phyloP scores from a whole-genome alignment of 1,139 yeast genomes.

The Hanseniaspora uvarum region DNA sequence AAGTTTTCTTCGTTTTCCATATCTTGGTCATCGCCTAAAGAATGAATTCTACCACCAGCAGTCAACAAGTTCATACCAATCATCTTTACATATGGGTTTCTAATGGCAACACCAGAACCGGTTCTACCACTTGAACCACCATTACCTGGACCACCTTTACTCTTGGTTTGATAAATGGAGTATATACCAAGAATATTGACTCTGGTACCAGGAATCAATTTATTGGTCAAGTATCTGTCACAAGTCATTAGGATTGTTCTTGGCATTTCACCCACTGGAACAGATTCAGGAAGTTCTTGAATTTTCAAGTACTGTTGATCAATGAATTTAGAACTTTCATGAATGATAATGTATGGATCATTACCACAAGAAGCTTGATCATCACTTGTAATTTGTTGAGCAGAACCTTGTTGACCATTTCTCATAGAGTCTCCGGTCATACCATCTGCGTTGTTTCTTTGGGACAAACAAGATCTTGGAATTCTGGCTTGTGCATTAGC shows the following conservation, averaged over 20 bases:
- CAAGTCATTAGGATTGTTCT: conserved; percentile 81
- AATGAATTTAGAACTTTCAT: conserved; percentile 81
- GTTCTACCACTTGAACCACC: conserved; percentile 23
- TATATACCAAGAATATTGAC: conserved; percentile 88
- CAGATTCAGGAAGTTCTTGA: conserved; percentile 95
- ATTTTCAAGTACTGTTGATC: conserved; percentile 90
- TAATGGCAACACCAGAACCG: conserved; percentile 59
- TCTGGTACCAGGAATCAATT: conserved; percentile 88
- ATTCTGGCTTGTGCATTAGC: conserved; percentile 42
- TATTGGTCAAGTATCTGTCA: conserved; percentile 81
- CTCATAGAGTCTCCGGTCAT: conserved; percentile 23
- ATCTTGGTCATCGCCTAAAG: conserved; percentile 13
- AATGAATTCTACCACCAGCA: conserved; percentile 17
- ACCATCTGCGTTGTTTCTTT: conserved; percentile 23
- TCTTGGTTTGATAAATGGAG: conserved; percentile 71
- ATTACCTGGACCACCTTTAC: conserved; percentile 39
- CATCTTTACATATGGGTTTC: conserved; percentile 83
- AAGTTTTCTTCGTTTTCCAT: conserved; percentile 6
- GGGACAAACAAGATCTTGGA: conserved; percentile 59
- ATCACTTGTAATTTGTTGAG: conserved; percentile 19
- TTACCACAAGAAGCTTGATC: conserved; percentile 55
- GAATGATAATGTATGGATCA: conserved; percentile 88
- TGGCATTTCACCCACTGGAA: conserved; percentile 98
- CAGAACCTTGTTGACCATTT: conserved; percentile 15
- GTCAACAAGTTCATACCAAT: conserved; percentile 56